A percentile compares a stretch with the other conserved stretches of the same genome.
Conservation (phyloP, 2,329 filamentous ascomycete genomes). For the Cladophialophora carrionii region DNA sequence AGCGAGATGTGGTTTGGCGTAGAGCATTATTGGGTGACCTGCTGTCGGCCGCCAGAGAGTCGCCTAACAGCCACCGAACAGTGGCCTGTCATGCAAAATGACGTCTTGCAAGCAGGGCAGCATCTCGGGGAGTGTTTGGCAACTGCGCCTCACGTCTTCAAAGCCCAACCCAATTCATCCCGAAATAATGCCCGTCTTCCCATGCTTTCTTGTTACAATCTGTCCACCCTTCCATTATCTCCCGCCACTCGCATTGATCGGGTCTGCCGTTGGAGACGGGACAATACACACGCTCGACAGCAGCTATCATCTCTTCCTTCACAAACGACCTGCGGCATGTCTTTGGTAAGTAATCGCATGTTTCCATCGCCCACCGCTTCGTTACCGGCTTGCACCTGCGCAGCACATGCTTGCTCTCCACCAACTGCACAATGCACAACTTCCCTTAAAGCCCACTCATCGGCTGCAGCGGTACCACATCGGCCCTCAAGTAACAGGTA, state of each 20-base stretch:
- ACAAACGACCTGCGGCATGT: constrained; percentile 24
- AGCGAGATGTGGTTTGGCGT: constrained; percentile 1
- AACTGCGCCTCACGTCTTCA: not conserved
- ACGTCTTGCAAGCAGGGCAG: not conserved
- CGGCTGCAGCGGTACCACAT: constrained; percentile 3
- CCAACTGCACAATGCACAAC: constrained; percentile 18
- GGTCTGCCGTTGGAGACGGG: constrained; percentile 14
- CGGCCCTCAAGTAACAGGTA: not conserved
- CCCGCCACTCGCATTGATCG: constrained; percentile 21
- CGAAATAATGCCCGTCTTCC: constrained; percentile 2
- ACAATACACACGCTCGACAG: constrained; percentile 21
- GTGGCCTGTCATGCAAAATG: not conserved
- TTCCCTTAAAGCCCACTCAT: constrained; percentile 1
- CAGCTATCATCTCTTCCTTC: constrained; percentile 2
- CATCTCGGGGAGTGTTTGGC: not conserved
- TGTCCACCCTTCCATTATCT: constrained; percentile 24
- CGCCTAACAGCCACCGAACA: not conserved
- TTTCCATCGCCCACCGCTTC: constrained; percentile 28
- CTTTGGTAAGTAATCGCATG: constrained; percentile 29
- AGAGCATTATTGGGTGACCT: not conserved
- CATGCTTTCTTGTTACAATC: constrained; percentile 4
- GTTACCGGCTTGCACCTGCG: constrained; percentile 10
- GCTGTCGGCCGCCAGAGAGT: not conserved
- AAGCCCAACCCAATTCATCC: constrained; percentile 8
- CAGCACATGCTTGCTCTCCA: constrained; percentile 35